Evolutionary conservation across 352 stramenopile genomes (phyloP).

Genomic region (Phytophthora pseudosyringae): DNA sequence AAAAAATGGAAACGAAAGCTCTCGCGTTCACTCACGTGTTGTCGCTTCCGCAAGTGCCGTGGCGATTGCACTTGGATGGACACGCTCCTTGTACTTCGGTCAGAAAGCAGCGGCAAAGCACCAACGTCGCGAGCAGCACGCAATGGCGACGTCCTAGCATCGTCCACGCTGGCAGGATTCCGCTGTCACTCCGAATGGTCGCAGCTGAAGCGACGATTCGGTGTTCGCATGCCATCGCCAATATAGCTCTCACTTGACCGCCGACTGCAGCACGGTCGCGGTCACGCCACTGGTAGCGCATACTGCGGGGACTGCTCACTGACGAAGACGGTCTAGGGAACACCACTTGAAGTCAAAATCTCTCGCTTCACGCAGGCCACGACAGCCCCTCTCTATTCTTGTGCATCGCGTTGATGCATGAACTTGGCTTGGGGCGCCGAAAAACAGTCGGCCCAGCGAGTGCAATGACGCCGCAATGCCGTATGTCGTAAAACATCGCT

Average conservation of each 20-base stretch:
- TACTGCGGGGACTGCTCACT: too few relatives aligned
- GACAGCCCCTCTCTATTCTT: too few relatives aligned
- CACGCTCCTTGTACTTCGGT: conserved; percentile 33
- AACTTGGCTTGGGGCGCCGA: too few relatives aligned
- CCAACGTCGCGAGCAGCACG: conserved; percentile 18
- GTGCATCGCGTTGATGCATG: too few relatives aligned
- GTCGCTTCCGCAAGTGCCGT: conserved; percentile 55
- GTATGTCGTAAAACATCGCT: background rate
- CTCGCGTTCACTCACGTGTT: conserved; percentile 53
- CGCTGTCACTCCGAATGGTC: conserved; percentile 13
- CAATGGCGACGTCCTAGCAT: background rate
- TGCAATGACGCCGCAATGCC: background rate
- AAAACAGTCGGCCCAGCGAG: too few relatives aligned
- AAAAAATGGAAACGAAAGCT: background rate
- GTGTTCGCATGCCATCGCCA: too few relatives aligned
- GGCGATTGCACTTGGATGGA: conserved; percentile 71
- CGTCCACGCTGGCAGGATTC: conserved; percentile 1
- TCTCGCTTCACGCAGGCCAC: too few relatives aligned
- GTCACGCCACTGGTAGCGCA: too few relatives aligned
- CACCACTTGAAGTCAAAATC: too few relatives aligned
- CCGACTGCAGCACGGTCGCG: too few relatives aligned
- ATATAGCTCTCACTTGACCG: too few relatives aligned
- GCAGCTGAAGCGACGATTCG: conserved; percentile 2
- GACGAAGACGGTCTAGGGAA: too few relatives aligned
- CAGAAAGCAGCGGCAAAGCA: conserved; percentile 14